A percentile compares a stretch with the other conserved stretches of the same genome.
Evolutionary conservation across 2,329 filamentous ascomycete genomes (phyloP).

Genomic region (Hypoxylon sp.): DNA sequence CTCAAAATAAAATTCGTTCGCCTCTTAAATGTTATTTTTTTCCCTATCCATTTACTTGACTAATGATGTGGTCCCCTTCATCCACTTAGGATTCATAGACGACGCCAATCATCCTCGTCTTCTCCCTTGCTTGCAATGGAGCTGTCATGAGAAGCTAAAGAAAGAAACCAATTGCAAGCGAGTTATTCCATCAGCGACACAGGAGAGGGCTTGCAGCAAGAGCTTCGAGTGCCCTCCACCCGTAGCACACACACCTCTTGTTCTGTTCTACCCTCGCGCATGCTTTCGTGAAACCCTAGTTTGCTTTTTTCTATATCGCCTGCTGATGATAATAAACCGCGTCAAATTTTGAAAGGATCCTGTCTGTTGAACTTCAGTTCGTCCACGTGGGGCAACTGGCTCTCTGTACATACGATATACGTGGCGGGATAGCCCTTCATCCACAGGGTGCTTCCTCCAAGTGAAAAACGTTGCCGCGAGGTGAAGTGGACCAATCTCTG

Average conservation of each 20-base stretch:
- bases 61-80: conserved; percentile 19
- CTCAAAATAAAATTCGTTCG: conserved; percentile 23
- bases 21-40: conserved; percentile 32
- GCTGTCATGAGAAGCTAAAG: conserved; percentile 7
- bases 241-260: conserved; percentile 15
- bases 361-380: conserved; percentile 20
- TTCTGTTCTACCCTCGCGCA: conserved; percentile 10
- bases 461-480: conserved; percentile 32
- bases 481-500: conserved; percentile 21
- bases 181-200: conserved; percentile 24
- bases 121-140: conserved; percentile 28
- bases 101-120: conserved; percentile 4
- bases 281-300: conserved; percentile 22
- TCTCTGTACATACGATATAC: conserved; percentile 37
- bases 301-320: conserved; percentile 31
- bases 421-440: conserved; percentile 22
- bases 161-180: conserved; percentile 23
- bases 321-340: conserved; percentile 25
- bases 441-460: conserved; percentile 24
- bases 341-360: conserved; percentile 22
- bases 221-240: conserved; percentile 8
- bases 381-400: conserved; percentile 25
- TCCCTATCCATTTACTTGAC: conserved; percentile 34
- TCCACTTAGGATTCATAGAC: conserved; percentile 10
- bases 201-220: no score